Conservation (phyloP, 139 green algal species). For the Closterium sp. region DNA sequence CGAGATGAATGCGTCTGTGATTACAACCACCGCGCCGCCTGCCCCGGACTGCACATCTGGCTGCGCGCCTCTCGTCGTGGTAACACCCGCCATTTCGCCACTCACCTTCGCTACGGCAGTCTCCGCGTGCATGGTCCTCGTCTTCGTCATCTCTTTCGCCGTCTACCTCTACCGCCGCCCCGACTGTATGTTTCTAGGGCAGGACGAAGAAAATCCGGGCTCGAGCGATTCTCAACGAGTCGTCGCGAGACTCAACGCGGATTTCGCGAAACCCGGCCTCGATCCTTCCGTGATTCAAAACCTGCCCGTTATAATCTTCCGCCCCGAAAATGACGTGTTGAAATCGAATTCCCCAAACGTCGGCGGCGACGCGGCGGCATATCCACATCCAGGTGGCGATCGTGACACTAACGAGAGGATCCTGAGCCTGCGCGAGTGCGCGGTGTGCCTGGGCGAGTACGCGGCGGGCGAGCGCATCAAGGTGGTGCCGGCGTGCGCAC, state of each 20-base stretch:
- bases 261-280: not conserved
- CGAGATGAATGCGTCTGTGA: not conserved
- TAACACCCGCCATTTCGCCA: not conserved
- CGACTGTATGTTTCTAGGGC: not conserved
- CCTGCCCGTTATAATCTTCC: not conserved
- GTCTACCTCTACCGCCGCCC: not conserved
- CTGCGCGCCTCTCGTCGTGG: not conserved
- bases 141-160: not conserved
- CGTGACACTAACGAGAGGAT: not conserved
- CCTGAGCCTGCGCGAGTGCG: not conserved
- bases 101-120: not conserved
- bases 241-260: not conserved
- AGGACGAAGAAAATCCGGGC: not conserved
- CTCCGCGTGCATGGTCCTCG: not conserved
- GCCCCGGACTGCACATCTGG: not conserved
- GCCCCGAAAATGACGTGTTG: not conserved
- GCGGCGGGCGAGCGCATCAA: not conserved
- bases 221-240: not conserved
- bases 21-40: not conserved
- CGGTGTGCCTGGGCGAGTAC: no score
- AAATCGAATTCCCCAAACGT: not conserved
- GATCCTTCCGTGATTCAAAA: not conserved
- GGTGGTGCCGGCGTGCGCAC: not conserved
- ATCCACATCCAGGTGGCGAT: not conserved
- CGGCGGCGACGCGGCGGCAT: no score